Conservation (phyloP, 345 rosid species). For the Balakata baccata region DNA sequence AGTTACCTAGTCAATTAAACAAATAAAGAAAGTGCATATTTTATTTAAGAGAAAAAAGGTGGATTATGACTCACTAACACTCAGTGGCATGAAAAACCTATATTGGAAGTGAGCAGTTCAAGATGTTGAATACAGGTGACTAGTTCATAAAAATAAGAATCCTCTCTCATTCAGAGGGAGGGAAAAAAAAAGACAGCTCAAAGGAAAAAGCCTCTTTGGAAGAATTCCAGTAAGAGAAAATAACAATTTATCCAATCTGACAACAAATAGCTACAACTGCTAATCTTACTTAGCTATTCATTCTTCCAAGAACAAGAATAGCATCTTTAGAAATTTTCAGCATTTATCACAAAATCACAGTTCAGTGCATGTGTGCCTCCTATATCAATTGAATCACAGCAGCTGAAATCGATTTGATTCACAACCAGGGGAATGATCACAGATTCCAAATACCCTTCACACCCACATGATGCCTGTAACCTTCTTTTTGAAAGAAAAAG, state of each 20-base stretch:
- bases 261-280: background rate
- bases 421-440: background rate
- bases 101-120: no score
- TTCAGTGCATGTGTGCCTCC: background rate
- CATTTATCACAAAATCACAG: background rate
- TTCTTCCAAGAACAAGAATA: background rate
- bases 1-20: no score
- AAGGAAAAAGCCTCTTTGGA: background rate
- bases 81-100: no score
- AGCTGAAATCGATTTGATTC: background rate
- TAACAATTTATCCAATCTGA: background rate
- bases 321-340: background rate
- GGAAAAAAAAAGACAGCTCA: background rate
- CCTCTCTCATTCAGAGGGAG: background rate
- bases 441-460: background rate
- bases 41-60: no score
- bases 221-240: background rate
- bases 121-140: no score
- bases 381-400: background rate
- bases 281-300: background rate
- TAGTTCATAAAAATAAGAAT: no score
- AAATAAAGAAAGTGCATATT: no score
- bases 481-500: background rate
- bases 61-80: no score
- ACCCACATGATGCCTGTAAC: background rate